Evolutionary conservation across 257 asterid species (phyloP).

Genomic region (Solanum paucissectum): DNA sequence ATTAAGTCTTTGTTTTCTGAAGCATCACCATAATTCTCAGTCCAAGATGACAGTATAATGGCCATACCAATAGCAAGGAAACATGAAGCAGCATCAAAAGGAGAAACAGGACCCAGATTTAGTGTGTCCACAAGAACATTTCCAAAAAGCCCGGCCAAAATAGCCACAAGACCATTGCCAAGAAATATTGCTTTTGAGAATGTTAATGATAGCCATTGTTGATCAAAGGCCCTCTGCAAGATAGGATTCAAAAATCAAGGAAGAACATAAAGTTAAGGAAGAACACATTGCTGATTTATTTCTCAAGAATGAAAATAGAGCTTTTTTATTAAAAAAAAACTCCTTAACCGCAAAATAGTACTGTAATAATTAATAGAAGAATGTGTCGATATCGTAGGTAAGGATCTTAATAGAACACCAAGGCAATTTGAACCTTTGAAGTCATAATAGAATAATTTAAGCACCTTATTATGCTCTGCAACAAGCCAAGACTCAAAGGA

Average conservation of each 20-base stretch:
- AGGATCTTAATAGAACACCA: background rate
- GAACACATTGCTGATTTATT: background rate
- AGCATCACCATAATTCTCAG: slow-evolving; percentile 85
- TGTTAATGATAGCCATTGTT: slow-evolving; percentile 90
- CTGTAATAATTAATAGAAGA: background rate
- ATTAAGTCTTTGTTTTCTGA: slow-evolving; percentile 84
- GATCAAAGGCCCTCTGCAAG: slow-evolving; percentile 83
- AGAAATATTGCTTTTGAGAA: slow-evolving; percentile 96
- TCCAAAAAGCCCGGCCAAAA: slow-evolving; percentile 78
- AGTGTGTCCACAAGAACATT: slow-evolving; percentile 73
- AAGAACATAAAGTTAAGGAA: background rate
- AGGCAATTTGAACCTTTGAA: background rate
- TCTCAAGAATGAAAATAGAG: background rate
- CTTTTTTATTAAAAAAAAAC: background rate
- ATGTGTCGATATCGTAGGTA: background rate
- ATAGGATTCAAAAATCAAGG: background rate
- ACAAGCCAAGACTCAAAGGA: slow-evolving; percentile 98
- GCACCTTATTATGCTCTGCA: slow-evolving; percentile 95
- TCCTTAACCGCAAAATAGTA: background rate
- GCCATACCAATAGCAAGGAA: slow-evolving; percentile 88
- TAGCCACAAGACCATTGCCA: slow-evolving; percentile 96
- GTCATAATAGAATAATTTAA: background rate
- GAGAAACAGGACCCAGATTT: slow-evolving; percentile 88
- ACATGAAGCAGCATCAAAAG: slow-evolving; percentile 86
- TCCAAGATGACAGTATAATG: slow-evolving; percentile 75